A percentile compares a stretch with the other conserved stretches of the same genome.
These are phyloP conservation scores for Moesziomyces globuligerus DNA, from an alignment of 1,284 basidiomycete species.

Conservation along the genomic window DNA sequence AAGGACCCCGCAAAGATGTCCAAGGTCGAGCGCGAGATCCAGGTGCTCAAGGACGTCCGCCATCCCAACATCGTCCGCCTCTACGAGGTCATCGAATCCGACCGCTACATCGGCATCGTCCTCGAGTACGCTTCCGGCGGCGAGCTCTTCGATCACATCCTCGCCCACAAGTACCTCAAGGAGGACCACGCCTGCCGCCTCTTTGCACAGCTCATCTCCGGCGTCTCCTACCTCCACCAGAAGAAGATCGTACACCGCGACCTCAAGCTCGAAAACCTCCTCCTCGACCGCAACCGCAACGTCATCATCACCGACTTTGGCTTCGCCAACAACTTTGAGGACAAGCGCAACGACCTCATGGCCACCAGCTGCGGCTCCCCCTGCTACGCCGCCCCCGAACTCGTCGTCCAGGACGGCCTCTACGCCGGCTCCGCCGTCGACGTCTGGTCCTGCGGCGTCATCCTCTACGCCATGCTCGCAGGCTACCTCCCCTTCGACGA, in stretches of 20 bases:
- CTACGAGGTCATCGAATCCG: slow-evolving; percentile 98
- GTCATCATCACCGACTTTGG: slow-evolving; percentile 99
- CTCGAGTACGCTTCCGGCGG: slow-evolving; percentile 96
- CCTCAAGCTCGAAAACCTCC: slow-evolving; percentile 96
- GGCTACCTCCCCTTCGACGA: slow-evolving; percentile 99
- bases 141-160: slow-evolving; percentile 98
- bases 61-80: slow-evolving; percentile 98
- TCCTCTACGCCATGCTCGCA: slow-evolving; percentile 98
- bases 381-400: slow-evolving; percentile 97
- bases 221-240: slow-evolving; percentile 98
- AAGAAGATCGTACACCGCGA: slow-evolving; percentile 99
- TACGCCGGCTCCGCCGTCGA: slow-evolving; percentile 99
- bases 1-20: slow-evolving; percentile 77
- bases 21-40: slow-evolving; percentile 97
- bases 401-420: slow-evolving; percentile 97
- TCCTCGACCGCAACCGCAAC: slow-evolving; percentile 95
- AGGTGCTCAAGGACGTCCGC: slow-evolving; percentile 89
- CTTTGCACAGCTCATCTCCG: slow-evolving; percentile 97
- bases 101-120: slow-evolving; percentile 99
- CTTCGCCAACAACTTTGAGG: slow-evolving; percentile 95
- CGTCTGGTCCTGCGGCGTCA: slow-evolving; percentile 99
- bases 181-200: slow-evolving; percentile 95
- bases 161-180: slow-evolving; percentile 94
- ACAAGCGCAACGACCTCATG: slow-evolving; percentile 87
- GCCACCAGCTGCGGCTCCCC: slow-evolving; percentile 97